phyloP scores from a whole-genome alignment of 768 basidiomycete species.

The Rhizopogon roseolus region DNA sequence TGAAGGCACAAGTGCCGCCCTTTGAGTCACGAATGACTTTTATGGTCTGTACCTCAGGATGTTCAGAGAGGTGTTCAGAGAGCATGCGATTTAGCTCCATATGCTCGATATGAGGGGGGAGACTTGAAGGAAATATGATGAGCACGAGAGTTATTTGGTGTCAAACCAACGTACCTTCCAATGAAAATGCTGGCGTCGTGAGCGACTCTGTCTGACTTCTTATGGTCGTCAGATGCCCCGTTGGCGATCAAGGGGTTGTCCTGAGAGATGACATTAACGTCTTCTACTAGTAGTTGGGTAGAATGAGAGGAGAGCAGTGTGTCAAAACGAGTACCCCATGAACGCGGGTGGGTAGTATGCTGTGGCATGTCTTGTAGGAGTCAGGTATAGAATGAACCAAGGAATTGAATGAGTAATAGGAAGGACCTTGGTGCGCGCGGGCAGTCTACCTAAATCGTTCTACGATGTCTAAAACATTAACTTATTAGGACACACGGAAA shows the following conservation, averaged over 20 bases:
- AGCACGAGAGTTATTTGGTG: slow-evolving; percentile 1
- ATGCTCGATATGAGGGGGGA: slow-evolving; percentile 67
- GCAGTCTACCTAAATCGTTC: neutral
- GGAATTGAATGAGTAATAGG: slow-evolving; percentile 12
- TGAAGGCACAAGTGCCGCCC: slow-evolving; percentile 79
- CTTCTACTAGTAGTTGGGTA: slow-evolving; percentile 26
- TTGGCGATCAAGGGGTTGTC: slow-evolving; percentile 3
- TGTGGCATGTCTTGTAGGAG: slow-evolving; percentile 37
- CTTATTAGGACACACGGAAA: neutral
- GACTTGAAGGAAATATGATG: slow-evolving; percentile 33
- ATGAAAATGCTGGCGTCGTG: slow-evolving; percentile 83
- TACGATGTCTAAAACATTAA: neutral
- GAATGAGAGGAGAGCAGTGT: slow-evolving; percentile 51
- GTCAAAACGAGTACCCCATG: slow-evolving; percentile 75
- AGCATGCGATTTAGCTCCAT: slow-evolving; percentile 57
- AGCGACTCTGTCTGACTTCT: slow-evolving; percentile 44
- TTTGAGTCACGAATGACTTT: slow-evolving; percentile 71
- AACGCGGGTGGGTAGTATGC: slow-evolving; percentile 37
- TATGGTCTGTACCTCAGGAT: slow-evolving; percentile 61
- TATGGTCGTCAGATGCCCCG: slow-evolving; percentile 14
- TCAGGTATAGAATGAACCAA: slow-evolving; percentile 7
- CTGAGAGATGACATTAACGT: slow-evolving; percentile 10
- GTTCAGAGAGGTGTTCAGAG: slow-evolving; percentile 60
- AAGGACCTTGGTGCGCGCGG: neutral
- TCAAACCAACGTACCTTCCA: slow-evolving; percentile 54